Conservation (phyloP, 108 stramenopile species). For the Pseudonitzschia multiseries region DNA sequence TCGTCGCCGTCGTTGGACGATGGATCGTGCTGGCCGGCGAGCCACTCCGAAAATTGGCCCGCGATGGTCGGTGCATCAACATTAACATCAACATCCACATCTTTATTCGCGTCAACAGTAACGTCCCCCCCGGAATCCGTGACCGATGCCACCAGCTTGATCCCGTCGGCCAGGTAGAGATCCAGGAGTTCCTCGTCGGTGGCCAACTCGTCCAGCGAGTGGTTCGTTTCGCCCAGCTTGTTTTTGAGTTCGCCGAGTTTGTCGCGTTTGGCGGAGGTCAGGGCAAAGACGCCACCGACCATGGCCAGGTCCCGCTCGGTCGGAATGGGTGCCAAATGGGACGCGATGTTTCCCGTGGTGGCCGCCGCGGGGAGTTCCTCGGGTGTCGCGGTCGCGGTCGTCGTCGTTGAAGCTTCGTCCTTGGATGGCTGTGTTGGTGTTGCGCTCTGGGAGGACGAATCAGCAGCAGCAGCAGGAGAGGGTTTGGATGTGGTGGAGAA, state of each 20-base stretch:
- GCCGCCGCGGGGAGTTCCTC: background rate
- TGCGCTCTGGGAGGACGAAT: no score
- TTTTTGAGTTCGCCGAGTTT: slow-evolving; percentile 68
- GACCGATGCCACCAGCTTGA: slow-evolving; percentile 51
- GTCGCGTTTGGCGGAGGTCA: slow-evolving; percentile 84
- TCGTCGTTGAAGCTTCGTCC: background rate
- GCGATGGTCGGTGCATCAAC: background rate
- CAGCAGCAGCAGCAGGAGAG: background rate
- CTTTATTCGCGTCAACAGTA: background rate
- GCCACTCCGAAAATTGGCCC: slow-evolving; percentile 32
- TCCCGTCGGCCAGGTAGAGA: slow-evolving; percentile 82
- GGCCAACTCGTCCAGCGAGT: slow-evolving; percentile 71
- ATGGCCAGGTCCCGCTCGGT: slow-evolving; percentile 55
- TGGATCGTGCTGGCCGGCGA: slow-evolving; percentile 17
- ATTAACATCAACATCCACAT: no score
- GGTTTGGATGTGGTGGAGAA: background rate
- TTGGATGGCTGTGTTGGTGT: no score
- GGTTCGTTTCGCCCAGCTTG: slow-evolving; percentile 53
- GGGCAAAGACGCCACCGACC: slow-evolving; percentile 87
- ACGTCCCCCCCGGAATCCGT: slow-evolving; percentile 39
- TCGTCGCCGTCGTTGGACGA: slow-evolving; percentile 5
- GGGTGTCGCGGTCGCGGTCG: background rate
- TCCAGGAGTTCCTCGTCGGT: slow-evolving; percentile 64
- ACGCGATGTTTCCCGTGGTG: background rate
- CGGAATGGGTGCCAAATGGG: slow-evolving; percentile 28